phyloP scores from a whole-genome alignment of 345 rosid species.

The Lepidium aucheri region DNA sequence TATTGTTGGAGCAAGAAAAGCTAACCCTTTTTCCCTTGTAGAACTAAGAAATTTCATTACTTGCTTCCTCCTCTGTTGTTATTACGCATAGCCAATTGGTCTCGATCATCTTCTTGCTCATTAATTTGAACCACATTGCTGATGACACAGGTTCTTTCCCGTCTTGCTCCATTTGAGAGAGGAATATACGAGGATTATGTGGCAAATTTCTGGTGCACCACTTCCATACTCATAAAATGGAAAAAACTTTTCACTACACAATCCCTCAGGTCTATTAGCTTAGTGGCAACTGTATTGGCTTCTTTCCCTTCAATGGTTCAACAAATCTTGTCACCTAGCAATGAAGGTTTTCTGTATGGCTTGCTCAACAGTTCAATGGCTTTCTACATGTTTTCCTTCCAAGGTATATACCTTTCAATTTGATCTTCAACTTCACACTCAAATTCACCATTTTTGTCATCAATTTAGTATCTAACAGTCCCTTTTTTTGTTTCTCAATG shows the following conservation, averaged over 20 bases:
- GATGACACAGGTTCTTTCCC: slow-evolving; percentile 60
- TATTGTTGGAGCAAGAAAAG: background rate
- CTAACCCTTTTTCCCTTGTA: background rate
- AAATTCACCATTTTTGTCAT: background rate
- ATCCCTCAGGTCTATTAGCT: slow-evolving; percentile 51
- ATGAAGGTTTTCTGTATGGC: slow-evolving; percentile 71
- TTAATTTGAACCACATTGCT: background rate
- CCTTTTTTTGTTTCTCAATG: background rate
- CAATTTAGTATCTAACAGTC: background rate
- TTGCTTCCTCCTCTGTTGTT: slow-evolving; percentile 6
- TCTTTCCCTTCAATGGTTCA: slow-evolving; percentile 89
- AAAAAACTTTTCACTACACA: slow-evolving; percentile 58
- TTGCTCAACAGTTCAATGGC: slow-evolving; percentile 75
- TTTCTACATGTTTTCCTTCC: slow-evolving; percentile 86
- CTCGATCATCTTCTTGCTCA: background rate
- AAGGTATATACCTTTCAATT: slow-evolving; percentile 39
- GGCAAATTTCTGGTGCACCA: slow-evolving; percentile 93
- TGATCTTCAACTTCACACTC: background rate
- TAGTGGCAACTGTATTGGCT: slow-evolving; percentile 48
- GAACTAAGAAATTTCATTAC: background rate
- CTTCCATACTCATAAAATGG: slow-evolving; percentile 79
- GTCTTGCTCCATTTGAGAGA: slow-evolving; percentile 95
- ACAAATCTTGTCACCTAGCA: slow-evolving; percentile 68
- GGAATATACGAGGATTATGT: slow-evolving; percentile 97
- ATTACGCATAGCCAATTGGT: background rate